Percentiles rank a stretch among this genome's conserved stretches.
phyloP scores from a whole-genome alignment of 768 basidiomycete genomes.

The Aureoboletus auriporus region DNA sequence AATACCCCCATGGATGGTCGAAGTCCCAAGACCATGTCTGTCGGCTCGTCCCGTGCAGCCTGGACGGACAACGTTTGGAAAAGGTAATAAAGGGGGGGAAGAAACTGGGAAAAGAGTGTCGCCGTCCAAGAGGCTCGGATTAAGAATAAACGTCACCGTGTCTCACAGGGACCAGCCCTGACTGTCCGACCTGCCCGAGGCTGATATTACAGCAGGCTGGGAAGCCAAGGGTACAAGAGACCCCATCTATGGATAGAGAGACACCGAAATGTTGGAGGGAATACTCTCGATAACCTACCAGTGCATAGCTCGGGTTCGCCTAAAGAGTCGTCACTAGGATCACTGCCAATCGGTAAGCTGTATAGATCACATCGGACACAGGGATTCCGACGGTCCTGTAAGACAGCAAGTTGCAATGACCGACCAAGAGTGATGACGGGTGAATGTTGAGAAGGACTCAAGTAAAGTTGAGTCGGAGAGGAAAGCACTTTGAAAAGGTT shows the following conservation, averaged over 20 bases:
- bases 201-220: neutral
- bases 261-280: neutral
- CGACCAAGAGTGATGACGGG: neutral
- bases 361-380: neutral
- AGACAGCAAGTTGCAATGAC: neutral
- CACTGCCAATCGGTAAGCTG: slow-evolving; percentile 8
- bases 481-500: neutral
- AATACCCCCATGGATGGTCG: slow-evolving; percentile 1
- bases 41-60: neutral
- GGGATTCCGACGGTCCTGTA: neutral
- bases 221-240: neutral
- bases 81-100: neutral
- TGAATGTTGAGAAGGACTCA: too few relatives aligned
- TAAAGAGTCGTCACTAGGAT: slow-evolving; percentile 1
- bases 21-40: slow-evolving; percentile 11
- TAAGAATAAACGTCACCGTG: neutral
- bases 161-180: slow-evolving; percentile 14
- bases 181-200: slow-evolving; percentile 1
- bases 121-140: neutral
- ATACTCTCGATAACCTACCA: neutral
- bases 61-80: neutral
- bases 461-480: neutral
- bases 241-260: neutral
- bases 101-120: neutral
- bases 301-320: neutral